Evolutionary conservation across 2,329 filamentous ascomycete species (phyloP), one percentile per base, ranked within the genome.

Genomic region (Sclerotinia minor): DNA sequence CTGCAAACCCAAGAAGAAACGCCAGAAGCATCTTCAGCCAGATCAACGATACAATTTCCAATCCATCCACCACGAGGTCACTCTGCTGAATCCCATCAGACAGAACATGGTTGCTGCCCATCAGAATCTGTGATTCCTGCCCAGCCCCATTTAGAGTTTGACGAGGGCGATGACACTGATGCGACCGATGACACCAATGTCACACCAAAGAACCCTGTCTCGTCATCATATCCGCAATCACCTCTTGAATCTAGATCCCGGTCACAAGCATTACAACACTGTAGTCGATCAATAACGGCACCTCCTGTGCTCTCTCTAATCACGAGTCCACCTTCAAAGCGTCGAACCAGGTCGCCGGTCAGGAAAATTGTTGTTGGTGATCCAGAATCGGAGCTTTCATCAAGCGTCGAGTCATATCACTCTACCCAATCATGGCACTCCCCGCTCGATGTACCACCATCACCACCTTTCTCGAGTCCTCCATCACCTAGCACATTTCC

Each of bases 381-480:
- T 45, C 73, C 76, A 15, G 73, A 72, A 19, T 75, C 77, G 44
- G 76, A 78, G 45, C 73, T 76, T n/a, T 84, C 84, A 13, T 81
- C 83, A 5, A 79, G 80, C 41, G 79, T 81, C 21, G 84, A 85
- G 64, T 86, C 85, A 0, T 86, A 87, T 70, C 83, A 85, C 72
- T 85, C 81, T 67, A 79, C 81, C 6, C 79, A 84, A 69, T 84
- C 84, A 11, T 85, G 83, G 83, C 79, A 83, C 70, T 82, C 83
- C 29, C 78, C 80, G 13, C 75, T 79, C 38, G 64, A 61, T 49
- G 78, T 78, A 6, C 77, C 81, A 35, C 76, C 81, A 3, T 81
- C 81, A 29, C 80, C 80, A 7, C 84, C 83, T 3, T 80, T 82
- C 24, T 79, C 81, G 2, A 74, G 78, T 21, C 65, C 71, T 26